Base-by-base conservation (phyloP, 768 basidiomycete species). In the Pulveroboletus sp. region DNA sequence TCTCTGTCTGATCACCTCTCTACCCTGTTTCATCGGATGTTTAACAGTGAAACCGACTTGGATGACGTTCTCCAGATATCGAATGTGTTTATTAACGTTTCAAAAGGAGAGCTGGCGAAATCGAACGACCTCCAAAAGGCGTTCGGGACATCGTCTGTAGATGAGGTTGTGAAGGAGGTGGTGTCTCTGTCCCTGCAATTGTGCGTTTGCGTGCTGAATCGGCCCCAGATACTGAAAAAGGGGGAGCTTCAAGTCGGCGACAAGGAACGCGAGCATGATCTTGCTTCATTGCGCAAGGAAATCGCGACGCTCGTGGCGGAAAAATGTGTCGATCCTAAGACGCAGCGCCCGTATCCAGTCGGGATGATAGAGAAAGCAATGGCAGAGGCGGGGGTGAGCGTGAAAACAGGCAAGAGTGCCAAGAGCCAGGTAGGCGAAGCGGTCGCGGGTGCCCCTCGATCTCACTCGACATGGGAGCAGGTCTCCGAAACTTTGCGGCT, bases 281-380 rank as follows among this genome's bases (percentile, higher is more conserved):
- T 96, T 6, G 72, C 81, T 12, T 80, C 92, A 2, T 65, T 97
- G 38, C 83, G 90, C 46, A 76, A 79, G 57, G 96, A 98, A 68
- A 96, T 98, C 42, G 92, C 92, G 5, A 95, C 91, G 0, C 80
- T 93, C 32, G 91, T 99, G 4, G 86, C 94, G 6, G 91, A 94
- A 71, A 94, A 95, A 73, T 94, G 89, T 51, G 94, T 98, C 20
- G 94, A 98, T 62, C 96, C 96, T 1, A 71, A 77, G 5, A 95
- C 93, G 2, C 86, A 91, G 64, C 74, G 83, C 10, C 93, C 94
- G 6, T 93, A 97, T 65, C 86, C 93, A 6, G 91, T 95, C 27
- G 86, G 90, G 16, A 91, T 98, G 76, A 91, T 99, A 55, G 96
- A 99, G 64, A 98, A 96, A 69, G 93, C 93, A 0, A 95, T 99